phyloP scores from a whole-genome alignment of 164 flowering plant genomes.

The Annona cherimola region DNA sequence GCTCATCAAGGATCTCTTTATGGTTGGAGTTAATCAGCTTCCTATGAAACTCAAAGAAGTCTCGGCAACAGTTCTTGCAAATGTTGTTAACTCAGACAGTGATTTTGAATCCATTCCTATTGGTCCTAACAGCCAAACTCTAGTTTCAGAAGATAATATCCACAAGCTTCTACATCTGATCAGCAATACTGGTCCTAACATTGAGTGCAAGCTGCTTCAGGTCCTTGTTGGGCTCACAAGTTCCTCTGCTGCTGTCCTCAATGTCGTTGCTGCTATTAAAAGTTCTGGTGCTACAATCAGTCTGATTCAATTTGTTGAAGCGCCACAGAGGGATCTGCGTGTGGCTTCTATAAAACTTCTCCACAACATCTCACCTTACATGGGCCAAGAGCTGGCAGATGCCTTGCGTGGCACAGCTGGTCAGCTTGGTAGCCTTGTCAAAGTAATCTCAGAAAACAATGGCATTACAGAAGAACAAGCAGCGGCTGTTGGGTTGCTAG shows the following conservation, averaged over 20 bases:
- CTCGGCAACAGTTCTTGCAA: slow-evolving; percentile 87
- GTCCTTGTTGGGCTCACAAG: slow-evolving; percentile 92
- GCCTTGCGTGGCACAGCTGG: slow-evolving; percentile 72
- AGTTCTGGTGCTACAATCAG: slow-evolving; percentile 89
- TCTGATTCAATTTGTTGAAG: slow-evolving; percentile 94
- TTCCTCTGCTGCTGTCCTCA: slow-evolving; percentile 43
- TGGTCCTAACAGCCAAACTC: slow-evolving; percentile 67
- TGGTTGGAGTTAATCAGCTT: slow-evolving; percentile 65
- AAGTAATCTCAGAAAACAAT: slow-evolving; percentile 48
- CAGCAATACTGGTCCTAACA: slow-evolving; percentile 95
- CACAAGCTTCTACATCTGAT: slow-evolving; percentile 87
- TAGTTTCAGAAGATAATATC: slow-evolving; percentile 79
- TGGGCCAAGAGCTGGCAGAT: slow-evolving; percentile 84
- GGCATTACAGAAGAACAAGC: slow-evolving; percentile 89
- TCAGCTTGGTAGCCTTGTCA: slow-evolving; percentile 68
- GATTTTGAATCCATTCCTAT: slow-evolving; percentile 62
- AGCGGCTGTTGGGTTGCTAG: slow-evolving; percentile 79
- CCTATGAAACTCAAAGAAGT: slow-evolving; percentile 90
- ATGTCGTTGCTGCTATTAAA: slow-evolving; percentile 78
- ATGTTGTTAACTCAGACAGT: slow-evolving; percentile 64
- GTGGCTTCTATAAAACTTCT: slow-evolving; percentile 78
- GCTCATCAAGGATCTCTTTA: slow-evolving; percentile 78
- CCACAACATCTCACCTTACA: slow-evolving; percentile 70
- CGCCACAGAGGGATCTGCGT: slow-evolving; percentile 75
- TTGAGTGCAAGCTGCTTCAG: slow-evolving; percentile 91